Evolutionary conservation across 1,284 basidiomycete genomes (phyloP), one percentile per base, ranked within the genome.

Genomic region (Leccinum subrobustum): DNA sequence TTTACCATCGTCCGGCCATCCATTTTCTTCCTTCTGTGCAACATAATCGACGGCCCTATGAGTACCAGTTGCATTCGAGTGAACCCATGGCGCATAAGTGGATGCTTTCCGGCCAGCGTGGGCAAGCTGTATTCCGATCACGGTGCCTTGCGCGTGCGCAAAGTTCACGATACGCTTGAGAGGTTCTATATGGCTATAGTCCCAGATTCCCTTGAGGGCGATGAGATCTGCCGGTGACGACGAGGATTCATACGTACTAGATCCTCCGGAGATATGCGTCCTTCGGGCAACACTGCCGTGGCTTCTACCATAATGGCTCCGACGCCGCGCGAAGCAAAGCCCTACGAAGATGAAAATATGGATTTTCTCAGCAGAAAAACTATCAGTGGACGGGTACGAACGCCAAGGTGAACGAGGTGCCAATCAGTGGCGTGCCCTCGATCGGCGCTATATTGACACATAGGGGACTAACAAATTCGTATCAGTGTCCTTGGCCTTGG

Each of bases 361-460:
- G 59, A 44, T 23, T 23, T n/a, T 56, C 5, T 44, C 42, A 20
- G 3, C 29, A 20, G 11, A 47, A 4, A 47, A 20, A 47, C 23
- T 27, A n/a, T 14, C 2, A 1, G 18, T 42, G 9, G 18, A 39
- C 8, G 1, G 1, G n/a, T 47, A 77, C 81, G 61, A 64, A 83
- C 83, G 16, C 85, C 86, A 42, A 87, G 80, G 70, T 93, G 91
- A 23, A 92, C 88, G 12, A 93, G 75, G 73, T 94, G 92, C 86
- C 87, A 92, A 66, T 92, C 87, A 0, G 91, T 89, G 25, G 84
- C 82, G 71, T 87, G 83, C 6, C 92, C 87, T 63, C 88, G 75
- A 50, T 89, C 82, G 4, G 87, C 80, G 54, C 86, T 89, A 76
- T 93, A 93, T 67, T 88, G 86, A 71, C 90, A 92, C 87, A 91